Evolutionary conservation across 108 stramenopile genomes (phyloP).

Genomic region (Schizochytrium sp.): DNA sequence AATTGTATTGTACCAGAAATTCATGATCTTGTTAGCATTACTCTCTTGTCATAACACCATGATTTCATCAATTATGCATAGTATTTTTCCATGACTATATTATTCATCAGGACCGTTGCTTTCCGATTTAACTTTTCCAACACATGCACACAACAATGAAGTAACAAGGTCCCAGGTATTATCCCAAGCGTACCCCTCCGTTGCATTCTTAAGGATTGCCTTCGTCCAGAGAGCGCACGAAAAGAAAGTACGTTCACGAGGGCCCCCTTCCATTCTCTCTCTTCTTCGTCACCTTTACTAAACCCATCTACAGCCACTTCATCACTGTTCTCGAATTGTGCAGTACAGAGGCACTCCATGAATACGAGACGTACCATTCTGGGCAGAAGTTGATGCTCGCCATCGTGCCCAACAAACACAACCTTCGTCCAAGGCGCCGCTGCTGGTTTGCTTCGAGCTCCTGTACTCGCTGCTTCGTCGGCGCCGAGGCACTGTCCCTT

Average conservation of each 20-base stretch:
- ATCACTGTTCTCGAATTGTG: too few species aligned
- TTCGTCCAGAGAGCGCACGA: not conserved
- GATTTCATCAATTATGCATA: too few species aligned
- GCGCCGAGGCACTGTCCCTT: too few species aligned
- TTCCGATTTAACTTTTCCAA: too few species aligned
- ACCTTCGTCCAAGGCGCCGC: not conserved
- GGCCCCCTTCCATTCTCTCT: not conserved
- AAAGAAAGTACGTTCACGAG: not conserved
- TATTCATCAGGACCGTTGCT: too few species aligned
- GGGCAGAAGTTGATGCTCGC: constrained; percentile 55
- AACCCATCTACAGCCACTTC: not conserved
- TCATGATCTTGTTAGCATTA: not conserved
- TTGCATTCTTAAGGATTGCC: not conserved
- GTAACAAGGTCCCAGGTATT: too few species aligned
- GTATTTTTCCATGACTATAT: too few species aligned
- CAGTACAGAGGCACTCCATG: too few species aligned
- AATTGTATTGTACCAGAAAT: not conserved
- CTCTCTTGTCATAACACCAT: not conserved
- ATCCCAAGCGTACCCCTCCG: too few species aligned
- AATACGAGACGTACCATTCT: not conserved
- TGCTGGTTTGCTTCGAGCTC: not conserved
- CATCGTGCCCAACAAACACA: not conserved
- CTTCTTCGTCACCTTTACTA: not conserved
- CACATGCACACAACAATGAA: too few species aligned
- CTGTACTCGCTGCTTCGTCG: too few species aligned